A percentile compares a stretch with the other conserved stretches of the same genome.
Conservation (phyloP, 345 rosid species). For the Lenwebbia sp. region DNA sequence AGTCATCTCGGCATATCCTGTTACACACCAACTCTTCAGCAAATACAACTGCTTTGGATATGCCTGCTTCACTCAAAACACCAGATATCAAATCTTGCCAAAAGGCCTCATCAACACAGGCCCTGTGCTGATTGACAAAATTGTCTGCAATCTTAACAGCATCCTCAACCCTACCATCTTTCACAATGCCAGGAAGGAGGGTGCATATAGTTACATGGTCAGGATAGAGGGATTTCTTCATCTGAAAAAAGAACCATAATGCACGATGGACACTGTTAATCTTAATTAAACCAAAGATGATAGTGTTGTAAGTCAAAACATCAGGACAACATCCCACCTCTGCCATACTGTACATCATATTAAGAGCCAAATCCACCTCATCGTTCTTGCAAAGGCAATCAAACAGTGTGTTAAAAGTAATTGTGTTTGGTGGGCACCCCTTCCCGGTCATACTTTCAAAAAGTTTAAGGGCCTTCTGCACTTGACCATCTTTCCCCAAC, state of each 20-base stretch:
- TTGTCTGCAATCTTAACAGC: constrained; percentile 55
- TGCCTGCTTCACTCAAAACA: constrained; percentile 48
- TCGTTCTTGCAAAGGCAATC: constrained; percentile 94
- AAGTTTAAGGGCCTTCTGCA: constrained; percentile 45
- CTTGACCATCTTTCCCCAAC: constrained; percentile 60
- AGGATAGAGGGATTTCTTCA: constrained; percentile 67
- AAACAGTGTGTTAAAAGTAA: constrained; percentile 74
- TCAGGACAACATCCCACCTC: constrained; percentile 54
- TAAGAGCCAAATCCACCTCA: constrained; percentile 57
- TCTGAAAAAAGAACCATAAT: constrained; percentile 77
- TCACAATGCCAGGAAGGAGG: constrained; percentile 74
- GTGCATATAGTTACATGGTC: constrained; percentile 81
- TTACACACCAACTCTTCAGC: constrained; percentile 47
- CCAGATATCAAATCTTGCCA: constrained; percentile 78
- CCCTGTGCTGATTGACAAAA: constrained; percentile 32
- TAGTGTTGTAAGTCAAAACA: constrained; percentile 73
- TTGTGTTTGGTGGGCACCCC: constrained; percentile 64
- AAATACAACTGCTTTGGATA: constrained; percentile 44
- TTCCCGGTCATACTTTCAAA: constrained; percentile 43
- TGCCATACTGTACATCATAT: constrained; percentile 56
- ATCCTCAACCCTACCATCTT: constrained; percentile 41
- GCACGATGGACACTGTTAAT: constrained; percentile 44
- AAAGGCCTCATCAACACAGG: constrained; percentile 15
- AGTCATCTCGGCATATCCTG: constrained; percentile 41
- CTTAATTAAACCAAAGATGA: constrained; percentile 67